Base-by-base conservation (phyloP, 1,284 basidiomycete species). In the Ganoderma meredithae region DNA sequence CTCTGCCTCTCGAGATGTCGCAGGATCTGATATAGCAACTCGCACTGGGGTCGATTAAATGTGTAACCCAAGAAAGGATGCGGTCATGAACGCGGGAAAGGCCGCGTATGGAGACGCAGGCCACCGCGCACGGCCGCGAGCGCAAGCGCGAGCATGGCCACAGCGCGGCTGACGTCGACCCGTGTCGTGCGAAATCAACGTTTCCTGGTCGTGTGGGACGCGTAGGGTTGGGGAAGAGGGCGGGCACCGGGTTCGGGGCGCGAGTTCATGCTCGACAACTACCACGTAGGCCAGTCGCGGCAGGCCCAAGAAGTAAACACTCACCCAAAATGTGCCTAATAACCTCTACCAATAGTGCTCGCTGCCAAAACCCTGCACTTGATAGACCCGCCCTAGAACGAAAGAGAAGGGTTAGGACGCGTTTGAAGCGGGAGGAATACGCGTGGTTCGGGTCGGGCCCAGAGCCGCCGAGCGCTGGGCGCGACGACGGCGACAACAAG, bases 51-150 rank as follows among this genome's bases (percentile, higher is more conserved):
- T n/a, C n/a, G 22, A 15, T 7, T 3, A 25, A 7, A 5, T 55
- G 13, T 1, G 49, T 22, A 6, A 55, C 13, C 19, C 15, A 25
- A 22, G 44, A 33, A 7, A 19, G 33, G 27, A 0, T 2, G 43
- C 60, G 60, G 39, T 43, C 4, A 33, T 44, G 60, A 44, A n/a
- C 41, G 43, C 41, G 60, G 31, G 43, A 44, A 44, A 47, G 60
- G 43, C 10, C 10, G 60, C 27, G 10, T 27, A 27, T 13, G 44
- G 44, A n/a, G 43, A 47, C 60, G 60, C 6, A 25, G 1, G 31
- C 9, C 27, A 15, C 19, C 55, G 36, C 7, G 19, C 3, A n/a
- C 33, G 19, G 2, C n/a, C n/a, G n/a, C n/a, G n/a, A n/a, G n/a
- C n/a, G n/a, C n/a, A n/a, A n/a, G 33, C 55, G 55, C 55, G 55